Conservation (phyloP, 176 grass and related monocot genomes). For the Avena sativa region DNA sequence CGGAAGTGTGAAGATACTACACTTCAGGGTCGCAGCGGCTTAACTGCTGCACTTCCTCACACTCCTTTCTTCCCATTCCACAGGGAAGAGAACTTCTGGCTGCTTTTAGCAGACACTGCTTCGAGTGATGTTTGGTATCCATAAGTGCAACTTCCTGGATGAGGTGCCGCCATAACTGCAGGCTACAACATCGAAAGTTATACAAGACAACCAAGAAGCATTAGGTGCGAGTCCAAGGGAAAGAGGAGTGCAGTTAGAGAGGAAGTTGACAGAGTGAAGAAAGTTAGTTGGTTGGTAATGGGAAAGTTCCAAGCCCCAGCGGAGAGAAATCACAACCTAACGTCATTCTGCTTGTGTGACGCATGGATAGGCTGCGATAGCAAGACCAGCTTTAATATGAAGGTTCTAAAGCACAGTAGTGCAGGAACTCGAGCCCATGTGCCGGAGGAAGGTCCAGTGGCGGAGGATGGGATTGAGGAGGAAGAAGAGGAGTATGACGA, state of each 20-base stretch:
- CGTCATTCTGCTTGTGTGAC: constrained; percentile 75
- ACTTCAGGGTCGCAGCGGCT: constrained; percentile 69
- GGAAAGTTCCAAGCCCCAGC: constrained; percentile 87
- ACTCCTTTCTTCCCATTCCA: constrained; percentile 75
- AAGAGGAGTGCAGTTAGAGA: constrained; percentile 70
- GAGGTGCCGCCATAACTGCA: constrained; percentile 72
- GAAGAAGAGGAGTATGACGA: constrained; percentile 90
- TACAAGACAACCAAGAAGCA: constrained; percentile 88
- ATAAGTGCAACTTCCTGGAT: constrained; percentile 92
- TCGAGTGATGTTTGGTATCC: constrained; percentile 86
- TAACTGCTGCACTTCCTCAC: constrained; percentile 84
- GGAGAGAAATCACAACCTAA: constrained; percentile 81
- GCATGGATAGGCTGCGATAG: constrained; percentile 84
- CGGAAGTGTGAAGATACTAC: constrained; percentile 89
- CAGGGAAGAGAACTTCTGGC: constrained; percentile 98
- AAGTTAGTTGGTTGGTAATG: constrained; percentile 80
- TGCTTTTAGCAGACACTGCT: constrained; percentile 69
- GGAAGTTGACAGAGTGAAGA: constrained; percentile 90
- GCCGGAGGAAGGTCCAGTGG: constrained; percentile 62
- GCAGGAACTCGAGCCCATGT: constrained; percentile 71
- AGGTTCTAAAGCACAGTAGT: constrained; percentile 80
- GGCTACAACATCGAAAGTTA: constrained; percentile 91
- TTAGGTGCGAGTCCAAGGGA: constrained; percentile 70
- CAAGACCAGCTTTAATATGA: constrained; percentile 81
- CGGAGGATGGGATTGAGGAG: not conserved